These are phyloP conservation scores for Medakamo hakoo DNA, from an alignment of 139 green algal genomes.

Conservation along the genomic window DNA sequence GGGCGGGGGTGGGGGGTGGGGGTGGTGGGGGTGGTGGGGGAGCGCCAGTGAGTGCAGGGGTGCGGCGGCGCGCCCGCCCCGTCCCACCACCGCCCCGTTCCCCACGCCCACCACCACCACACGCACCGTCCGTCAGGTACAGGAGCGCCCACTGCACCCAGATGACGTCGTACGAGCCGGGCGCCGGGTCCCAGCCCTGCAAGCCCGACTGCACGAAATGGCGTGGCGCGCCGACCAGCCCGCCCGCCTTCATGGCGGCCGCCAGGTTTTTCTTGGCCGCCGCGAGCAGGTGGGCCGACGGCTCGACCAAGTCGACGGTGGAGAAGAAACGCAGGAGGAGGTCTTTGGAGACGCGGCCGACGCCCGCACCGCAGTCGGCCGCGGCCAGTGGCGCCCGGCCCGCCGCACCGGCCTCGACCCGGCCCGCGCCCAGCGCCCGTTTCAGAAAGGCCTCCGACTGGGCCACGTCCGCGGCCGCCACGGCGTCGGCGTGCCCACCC, in stretches of 20 bases:
- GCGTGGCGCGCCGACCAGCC: slow-evolving; percentile 4
- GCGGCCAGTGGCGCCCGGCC: neutral
- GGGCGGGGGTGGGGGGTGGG: neutral
- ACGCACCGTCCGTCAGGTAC: slow-evolving; percentile 80
- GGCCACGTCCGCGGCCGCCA: slow-evolving; percentile 53
- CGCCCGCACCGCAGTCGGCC: slow-evolving; percentile 81
- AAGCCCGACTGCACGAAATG: slow-evolving; percentile 30
- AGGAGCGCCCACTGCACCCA: slow-evolving; percentile 78
- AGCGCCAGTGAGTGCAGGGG: neutral
- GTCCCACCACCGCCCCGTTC: neutral
- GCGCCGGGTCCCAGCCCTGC: slow-evolving; percentile 36
- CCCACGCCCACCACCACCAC: neutral
- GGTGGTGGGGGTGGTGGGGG: neutral
- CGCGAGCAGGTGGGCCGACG: slow-evolving; percentile 46
- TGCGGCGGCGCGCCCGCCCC: neutral
- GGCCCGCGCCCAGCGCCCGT: neutral
- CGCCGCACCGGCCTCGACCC: neutral
- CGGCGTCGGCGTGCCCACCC: slow-evolving; percentile 63
- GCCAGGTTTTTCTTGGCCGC: slow-evolving; percentile 16
- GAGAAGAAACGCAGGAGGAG: slow-evolving; percentile 75
- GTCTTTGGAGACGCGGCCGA: slow-evolving; percentile 72
- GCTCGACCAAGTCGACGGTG: slow-evolving; percentile 80
- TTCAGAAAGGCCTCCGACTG: slow-evolving; percentile 53
- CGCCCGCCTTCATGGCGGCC: neutral
- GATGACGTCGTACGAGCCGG: slow-evolving; percentile 49